phyloP scores from a whole-genome alignment of 306 rosid genomes.

The Prunus mume region DNA sequence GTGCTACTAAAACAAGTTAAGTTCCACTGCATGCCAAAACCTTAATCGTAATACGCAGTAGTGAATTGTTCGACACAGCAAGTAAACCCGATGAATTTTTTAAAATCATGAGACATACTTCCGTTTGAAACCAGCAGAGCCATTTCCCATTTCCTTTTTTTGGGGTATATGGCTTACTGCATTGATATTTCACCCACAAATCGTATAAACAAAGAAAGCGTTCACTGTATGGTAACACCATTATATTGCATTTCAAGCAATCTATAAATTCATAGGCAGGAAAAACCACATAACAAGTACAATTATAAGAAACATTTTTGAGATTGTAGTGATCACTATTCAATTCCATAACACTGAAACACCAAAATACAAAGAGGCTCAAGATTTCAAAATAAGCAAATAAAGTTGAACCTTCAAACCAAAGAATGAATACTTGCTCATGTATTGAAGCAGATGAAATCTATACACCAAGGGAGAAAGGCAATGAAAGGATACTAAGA shows the following conservation, averaged over 20 bases:
- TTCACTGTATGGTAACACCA: neutral
- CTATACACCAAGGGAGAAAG: slow-evolving; percentile 50
- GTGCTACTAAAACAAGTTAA: too few relatives aligned
- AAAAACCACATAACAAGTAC: slow-evolving; percentile 14
- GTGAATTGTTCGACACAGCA: too few relatives aligned
- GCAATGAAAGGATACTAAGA: neutral
- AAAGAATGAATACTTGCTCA: slow-evolving; percentile 50
- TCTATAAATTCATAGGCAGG: neutral
- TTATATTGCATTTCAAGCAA: neutral
- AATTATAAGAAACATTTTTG: slow-evolving; percentile 3
- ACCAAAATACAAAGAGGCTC: slow-evolving; percentile 20
- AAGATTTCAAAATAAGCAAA: slow-evolving; percentile 34
- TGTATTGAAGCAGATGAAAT: slow-evolving; percentile 41
- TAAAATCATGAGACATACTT: too few relatives aligned
- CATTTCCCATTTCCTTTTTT: neutral
- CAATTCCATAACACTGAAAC: slow-evolving; percentile 7
- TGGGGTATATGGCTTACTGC: neutral
- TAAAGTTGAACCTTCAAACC: slow-evolving; percentile 33
- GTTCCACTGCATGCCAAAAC: too few relatives aligned
- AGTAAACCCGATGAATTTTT: too few relatives aligned
- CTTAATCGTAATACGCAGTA: too few relatives aligned
- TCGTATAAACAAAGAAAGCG: neutral
- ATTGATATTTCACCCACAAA: neutral
- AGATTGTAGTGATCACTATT: slow-evolving; percentile 12
- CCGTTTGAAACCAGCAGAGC: neutral